Evolutionary conservation across 1,284 basidiomycete species (phyloP).

Genomic region (Sanghuangporus baumii): DNA sequence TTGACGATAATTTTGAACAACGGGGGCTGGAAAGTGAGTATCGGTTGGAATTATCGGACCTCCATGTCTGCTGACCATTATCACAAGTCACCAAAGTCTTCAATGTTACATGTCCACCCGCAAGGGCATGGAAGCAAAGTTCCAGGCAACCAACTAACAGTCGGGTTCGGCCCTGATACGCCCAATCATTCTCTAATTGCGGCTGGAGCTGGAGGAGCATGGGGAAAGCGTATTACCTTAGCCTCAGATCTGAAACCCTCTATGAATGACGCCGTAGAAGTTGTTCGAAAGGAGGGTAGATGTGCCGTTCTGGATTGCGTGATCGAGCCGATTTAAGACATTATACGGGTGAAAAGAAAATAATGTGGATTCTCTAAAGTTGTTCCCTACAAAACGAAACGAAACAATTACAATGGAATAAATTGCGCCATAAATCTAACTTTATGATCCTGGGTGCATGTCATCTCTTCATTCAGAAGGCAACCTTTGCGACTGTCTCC

Average conservation of each 20-base stretch:
- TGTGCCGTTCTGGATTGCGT: slow-evolving; percentile 59
- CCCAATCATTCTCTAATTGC: slow-evolving; percentile 61
- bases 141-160: slow-evolving; percentile 44
- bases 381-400: neutral
- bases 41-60: neutral
- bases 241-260: slow-evolving; percentile 34
- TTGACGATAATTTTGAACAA: slow-evolving; percentile 68
- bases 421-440: no score
- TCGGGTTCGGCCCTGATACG: slow-evolving; percentile 59
- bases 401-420: neutral
- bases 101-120: slow-evolving; percentile 62
- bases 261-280: slow-evolving; percentile 44
- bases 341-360: neutral
- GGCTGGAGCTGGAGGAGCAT: slow-evolving; percentile 58
- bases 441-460: no score
- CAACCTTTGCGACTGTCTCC: slow-evolving; percentile 39
- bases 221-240: slow-evolving; percentile 43
- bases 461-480: slow-evolving; percentile 20
- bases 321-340: slow-evolving; percentile 33
- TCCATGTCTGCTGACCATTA: neutral
- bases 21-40: slow-evolving; percentile 56
- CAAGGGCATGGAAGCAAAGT: slow-evolving; percentile 45
- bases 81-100: slow-evolving; percentile 51
- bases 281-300: slow-evolving; percentile 50
- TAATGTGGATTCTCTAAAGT: no score